Evolutionary conservation across 768 basidiomycete genomes (phyloP).

Genomic region (Chlorophyllum brunneum): DNA sequence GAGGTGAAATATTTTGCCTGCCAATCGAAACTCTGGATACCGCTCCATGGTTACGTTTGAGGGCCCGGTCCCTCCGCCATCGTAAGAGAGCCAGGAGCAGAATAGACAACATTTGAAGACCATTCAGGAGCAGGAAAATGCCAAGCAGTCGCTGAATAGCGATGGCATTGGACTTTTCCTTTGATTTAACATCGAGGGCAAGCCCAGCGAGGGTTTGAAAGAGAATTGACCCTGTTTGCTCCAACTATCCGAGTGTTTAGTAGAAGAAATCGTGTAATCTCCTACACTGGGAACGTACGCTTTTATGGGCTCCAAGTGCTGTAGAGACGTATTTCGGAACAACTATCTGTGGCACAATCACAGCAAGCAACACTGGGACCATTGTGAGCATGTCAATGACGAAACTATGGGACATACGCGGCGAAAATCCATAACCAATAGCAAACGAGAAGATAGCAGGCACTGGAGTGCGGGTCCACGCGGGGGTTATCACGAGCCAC

Average conservation of each 20-base stretch:
- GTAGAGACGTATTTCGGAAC: slow-evolving; percentile 72
- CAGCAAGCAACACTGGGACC: slow-evolving; percentile 59
- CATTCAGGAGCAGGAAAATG: slow-evolving; percentile 52
- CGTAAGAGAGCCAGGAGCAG: slow-evolving; percentile 47
- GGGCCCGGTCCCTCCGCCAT: slow-evolving; percentile 26
- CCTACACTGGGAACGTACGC: slow-evolving; percentile 40
- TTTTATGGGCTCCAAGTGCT: slow-evolving; percentile 74
- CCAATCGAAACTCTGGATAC: too few species aligned
- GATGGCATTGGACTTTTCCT: slow-evolving; percentile 21
- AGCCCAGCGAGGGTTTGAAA: slow-evolving; percentile 73
- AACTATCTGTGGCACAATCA: slow-evolving; percentile 72
- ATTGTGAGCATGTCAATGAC: not conserved
- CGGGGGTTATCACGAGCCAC: slow-evolving; percentile 64
- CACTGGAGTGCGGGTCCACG: slow-evolving; percentile 50
- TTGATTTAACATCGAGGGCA: slow-evolving; percentile 48
- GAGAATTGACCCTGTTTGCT: slow-evolving; percentile 70
- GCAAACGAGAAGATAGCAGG: slow-evolving; percentile 64
- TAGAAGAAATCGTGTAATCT: not conserved
- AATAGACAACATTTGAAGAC: slow-evolving; percentile 52
- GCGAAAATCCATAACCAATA: slow-evolving; percentile 69
- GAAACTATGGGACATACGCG: slow-evolving; percentile 40
- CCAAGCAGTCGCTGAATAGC: slow-evolving; percentile 54
- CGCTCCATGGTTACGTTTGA: too few species aligned
- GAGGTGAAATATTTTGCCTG: too few species aligned
- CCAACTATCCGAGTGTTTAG: slow-evolving; percentile 41